These are phyloP conservation scores for Boletellus ananiceps DNA, from an alignment of 768 basidiomycete species.

Conservation along the genomic window DNA sequence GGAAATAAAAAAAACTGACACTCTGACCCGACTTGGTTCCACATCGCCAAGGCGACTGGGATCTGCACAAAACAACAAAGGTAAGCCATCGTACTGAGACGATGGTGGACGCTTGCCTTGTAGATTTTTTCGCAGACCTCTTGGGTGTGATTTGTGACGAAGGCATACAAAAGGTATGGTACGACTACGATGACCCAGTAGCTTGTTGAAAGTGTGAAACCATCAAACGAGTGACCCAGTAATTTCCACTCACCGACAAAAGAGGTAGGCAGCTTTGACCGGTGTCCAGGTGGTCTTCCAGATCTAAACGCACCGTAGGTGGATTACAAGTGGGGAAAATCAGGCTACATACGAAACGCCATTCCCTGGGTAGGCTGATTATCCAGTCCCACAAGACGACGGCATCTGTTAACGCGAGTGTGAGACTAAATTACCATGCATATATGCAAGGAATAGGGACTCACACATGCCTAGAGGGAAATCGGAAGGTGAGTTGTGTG, in stretches of 20 bases:
- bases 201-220: constrained; percentile 33
- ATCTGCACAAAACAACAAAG: constrained; percentile 41
- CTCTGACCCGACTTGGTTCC: constrained; percentile 84
- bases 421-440: constrained; percentile 5
- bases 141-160: constrained; percentile 62
- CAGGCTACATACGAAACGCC: constrained; percentile 55
- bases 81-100: background rate
- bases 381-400: constrained; percentile 86
- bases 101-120: constrained; percentile 40
- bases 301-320: constrained; percentile 40
- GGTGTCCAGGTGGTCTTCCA: constrained; percentile 85
- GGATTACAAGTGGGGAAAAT: background rate
- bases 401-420: constrained; percentile 47
- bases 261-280: constrained; percentile 77
- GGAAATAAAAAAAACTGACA: constrained; percentile 37
- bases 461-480: constrained; percentile 63
- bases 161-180: constrained; percentile 73
- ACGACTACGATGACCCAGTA: constrained; percentile 83
- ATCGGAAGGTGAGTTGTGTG: constrained; percentile 28
- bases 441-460: constrained; percentile 21
- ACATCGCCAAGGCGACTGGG: constrained; percentile 78
- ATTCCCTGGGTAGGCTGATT: constrained; percentile 72
- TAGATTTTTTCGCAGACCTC: constrained; percentile 67
- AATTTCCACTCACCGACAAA: constrained; percentile 62
- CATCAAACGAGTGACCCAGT: constrained; percentile 3